Percentiles rank a stretch among this genome's conserved stretches.
These are phyloP conservation scores for Ascochyta clinopodiicola DNA, from an alignment of 2,329 filamentous ascomycete genomes.

Conservation along the genomic window DNA sequence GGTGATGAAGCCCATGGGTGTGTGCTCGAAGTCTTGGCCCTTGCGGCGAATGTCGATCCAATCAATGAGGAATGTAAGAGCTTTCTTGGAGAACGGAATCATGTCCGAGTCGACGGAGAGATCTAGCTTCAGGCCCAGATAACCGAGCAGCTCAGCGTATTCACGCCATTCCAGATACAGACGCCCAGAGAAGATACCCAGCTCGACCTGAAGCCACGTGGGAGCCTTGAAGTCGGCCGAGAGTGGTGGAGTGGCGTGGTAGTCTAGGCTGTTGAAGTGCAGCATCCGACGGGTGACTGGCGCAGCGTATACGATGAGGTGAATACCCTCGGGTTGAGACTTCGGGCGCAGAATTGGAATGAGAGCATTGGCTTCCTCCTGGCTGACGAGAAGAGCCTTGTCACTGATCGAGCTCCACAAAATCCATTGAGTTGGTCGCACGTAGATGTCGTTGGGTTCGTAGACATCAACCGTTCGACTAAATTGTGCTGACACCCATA, in stretches of 20 bases:
- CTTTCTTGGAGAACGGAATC: slow-evolving; percentile 31
- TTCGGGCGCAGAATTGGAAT: slow-evolving; percentile 53
- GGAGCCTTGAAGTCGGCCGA: slow-evolving; percentile 54
- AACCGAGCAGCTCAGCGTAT: slow-evolving; percentile 34
- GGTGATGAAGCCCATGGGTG: slow-evolving; percentile 65
- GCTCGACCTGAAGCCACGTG: slow-evolving; percentile 61
- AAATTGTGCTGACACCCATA: slow-evolving; percentile 59
- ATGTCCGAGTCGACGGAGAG: not conserved
- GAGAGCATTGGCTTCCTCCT: slow-evolving; percentile 67
- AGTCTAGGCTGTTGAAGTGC: slow-evolving; percentile 62
- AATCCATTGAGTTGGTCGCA: slow-evolving; percentile 66
- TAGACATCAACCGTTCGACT: slow-evolving; percentile 51
- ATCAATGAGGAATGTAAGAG: slow-evolving; percentile 55
- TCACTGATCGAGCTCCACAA: slow-evolving; percentile 59
- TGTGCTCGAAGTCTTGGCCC: slow-evolving; percentile 64
- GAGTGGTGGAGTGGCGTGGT: slow-evolving; percentile 60
- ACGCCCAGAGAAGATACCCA: slow-evolving; percentile 67
- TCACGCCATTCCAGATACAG: slow-evolving; percentile 65
- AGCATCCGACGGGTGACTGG: slow-evolving; percentile 67
- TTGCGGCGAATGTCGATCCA: slow-evolving; percentile 63
- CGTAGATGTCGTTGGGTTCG: slow-evolving; percentile 52
- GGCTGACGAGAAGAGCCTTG: slow-evolving; percentile 64
- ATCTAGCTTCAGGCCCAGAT: slow-evolving; percentile 16
- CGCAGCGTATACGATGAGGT: slow-evolving; percentile 65
- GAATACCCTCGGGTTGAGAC: slow-evolving; percentile 29